These are phyloP conservation scores for Podospora sp. DNA, from an alignment of 495 filamentous ascomycete genomes.

Conservation along the genomic window DNA sequence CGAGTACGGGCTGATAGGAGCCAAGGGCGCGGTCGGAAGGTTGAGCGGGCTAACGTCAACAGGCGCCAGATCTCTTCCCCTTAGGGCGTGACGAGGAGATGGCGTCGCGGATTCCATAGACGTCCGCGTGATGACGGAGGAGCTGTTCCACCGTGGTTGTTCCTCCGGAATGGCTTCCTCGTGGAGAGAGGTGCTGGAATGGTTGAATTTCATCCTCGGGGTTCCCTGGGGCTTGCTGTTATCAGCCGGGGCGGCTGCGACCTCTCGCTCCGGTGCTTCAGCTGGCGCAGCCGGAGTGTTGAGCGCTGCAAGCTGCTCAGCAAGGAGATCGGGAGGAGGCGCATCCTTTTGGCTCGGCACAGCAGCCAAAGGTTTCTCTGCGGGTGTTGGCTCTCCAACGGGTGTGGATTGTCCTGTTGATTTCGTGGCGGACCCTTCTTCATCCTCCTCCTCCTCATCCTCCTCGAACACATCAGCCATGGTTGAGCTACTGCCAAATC, in stretches of 20 bases:
- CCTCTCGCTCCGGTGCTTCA: background rate
- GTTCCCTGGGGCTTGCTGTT: slow-evolving; percentile 18
- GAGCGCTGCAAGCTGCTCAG: background rate
- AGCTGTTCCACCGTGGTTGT: background rate
- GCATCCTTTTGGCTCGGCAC: background rate
- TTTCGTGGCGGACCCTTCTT: slow-evolving; percentile 32
- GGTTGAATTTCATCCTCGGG: slow-evolving; percentile 41
- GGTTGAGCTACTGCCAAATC: slow-evolving; percentile 64
- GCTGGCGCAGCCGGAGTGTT: background rate
- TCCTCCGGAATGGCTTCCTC: slow-evolving; percentile 48
- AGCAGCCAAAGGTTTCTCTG: slow-evolving; percentile 18
- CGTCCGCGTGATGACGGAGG: background rate
- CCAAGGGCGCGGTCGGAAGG: slow-evolving; percentile 46
- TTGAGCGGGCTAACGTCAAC: slow-evolving; percentile 51
- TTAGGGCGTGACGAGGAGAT: slow-evolving; percentile 57
- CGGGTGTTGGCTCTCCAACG: slow-evolving; percentile 24
- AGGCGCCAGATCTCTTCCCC: slow-evolving; percentile 58
- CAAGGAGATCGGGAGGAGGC: background rate
- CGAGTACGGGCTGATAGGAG: slow-evolving; percentile 57
- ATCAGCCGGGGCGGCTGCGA: background rate
- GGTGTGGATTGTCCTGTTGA: slow-evolving; percentile 36
- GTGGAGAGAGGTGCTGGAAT: slow-evolving; percentile 42
- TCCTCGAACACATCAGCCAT: slow-evolving; percentile 95
- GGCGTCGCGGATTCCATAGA: slow-evolving; percentile 55
- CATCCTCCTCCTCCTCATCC: slow-evolving; percentile 82